Evolutionary conservation across 2,329 filamentous ascomycete species (phyloP).

Genomic region (Cryphonectria japonica): DNA sequence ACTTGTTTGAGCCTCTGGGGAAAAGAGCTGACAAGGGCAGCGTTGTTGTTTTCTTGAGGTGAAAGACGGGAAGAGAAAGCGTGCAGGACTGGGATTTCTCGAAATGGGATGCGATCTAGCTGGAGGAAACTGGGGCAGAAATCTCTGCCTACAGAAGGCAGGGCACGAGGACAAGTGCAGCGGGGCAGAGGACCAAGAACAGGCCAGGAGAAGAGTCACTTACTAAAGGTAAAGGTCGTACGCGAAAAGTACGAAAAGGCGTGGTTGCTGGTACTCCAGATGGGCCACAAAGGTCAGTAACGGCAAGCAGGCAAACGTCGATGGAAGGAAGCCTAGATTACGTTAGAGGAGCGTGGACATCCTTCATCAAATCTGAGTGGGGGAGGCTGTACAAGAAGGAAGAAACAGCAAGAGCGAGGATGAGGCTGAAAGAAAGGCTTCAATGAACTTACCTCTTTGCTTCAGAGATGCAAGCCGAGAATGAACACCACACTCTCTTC

Average conservation of each 20-base stretch:
- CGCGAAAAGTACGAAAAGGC: background rate
- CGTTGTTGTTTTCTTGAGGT: background rate
- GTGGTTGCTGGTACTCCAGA: background rate
- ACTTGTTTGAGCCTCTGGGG: background rate
- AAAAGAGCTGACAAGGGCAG: background rate
- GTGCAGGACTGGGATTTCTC: background rate
- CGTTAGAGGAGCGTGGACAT: background rate
- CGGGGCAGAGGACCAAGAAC: background rate
- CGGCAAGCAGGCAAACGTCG: too few relatives aligned
- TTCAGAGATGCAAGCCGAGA: background rate
- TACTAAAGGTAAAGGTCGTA: background rate
- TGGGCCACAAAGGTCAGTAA: conserved; percentile 1
- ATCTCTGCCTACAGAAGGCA: background rate
- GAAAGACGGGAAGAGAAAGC: background rate
- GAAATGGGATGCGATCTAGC: background rate
- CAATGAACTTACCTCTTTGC: background rate
- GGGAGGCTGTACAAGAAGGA: background rate
- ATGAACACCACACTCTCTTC: background rate
- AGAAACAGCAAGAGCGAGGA: background rate
- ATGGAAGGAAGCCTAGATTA: background rate
- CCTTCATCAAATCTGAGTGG: background rate
- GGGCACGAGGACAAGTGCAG: background rate
- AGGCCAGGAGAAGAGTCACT: background rate
- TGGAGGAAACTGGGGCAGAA: background rate
- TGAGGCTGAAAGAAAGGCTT: background rate